Base-by-base conservation (phyloP, 176 grass and related monocot species). In the Paspalum notatum region DNA sequence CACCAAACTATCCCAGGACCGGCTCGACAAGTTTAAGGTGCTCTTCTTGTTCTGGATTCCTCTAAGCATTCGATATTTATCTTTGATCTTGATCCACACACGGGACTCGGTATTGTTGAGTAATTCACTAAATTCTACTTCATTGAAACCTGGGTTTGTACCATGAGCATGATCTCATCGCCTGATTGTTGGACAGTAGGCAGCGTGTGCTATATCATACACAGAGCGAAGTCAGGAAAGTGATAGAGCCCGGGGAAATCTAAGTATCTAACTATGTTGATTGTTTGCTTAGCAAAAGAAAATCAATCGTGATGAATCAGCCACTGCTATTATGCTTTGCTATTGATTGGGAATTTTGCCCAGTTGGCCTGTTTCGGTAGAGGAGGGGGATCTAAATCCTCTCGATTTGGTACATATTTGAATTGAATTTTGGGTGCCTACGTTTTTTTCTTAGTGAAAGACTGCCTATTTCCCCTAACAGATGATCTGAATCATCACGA, bases 21-120 rank as follows among this genome's bases (percentile, higher is more conserved):
- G 54, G 24, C 89, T 94, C 87, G 89, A 91, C 64, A 94, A 94
- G 74, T 89, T 94, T 21, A 89, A 89, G 92, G 89, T 91, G 17
- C 22, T 53, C n/a, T 52, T 83, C 39, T 66, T 53, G 27, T 46
- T 61, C 44, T 45, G 37, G 7, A 62, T 84, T 83, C 50, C 74
- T 58, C 49, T 14, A 63, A 65, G 32, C 66, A 1, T 56, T 69
- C 37, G 14, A 2, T 68, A 22, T 22, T 25, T 25, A n/a, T 27
- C 18, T 25, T 37, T 58, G 50, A 12, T 77, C 24, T 46, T 72
- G 54, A 68, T 38, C 52, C 67, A 32, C 16, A 7, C 18, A 13
- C 7, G 22, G 50, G 43, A 44, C 66, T 65, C 44, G 12, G 9
- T 42, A 1, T 54, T 56, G 15, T 37, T 75, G 21, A 74, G 27